Percentiles rank a stretch among this genome's conserved stretches.
Evolutionary conservation across 768 basidiomycete species (phyloP).

Genomic region (Pleurotus tuber-regium): DNA sequence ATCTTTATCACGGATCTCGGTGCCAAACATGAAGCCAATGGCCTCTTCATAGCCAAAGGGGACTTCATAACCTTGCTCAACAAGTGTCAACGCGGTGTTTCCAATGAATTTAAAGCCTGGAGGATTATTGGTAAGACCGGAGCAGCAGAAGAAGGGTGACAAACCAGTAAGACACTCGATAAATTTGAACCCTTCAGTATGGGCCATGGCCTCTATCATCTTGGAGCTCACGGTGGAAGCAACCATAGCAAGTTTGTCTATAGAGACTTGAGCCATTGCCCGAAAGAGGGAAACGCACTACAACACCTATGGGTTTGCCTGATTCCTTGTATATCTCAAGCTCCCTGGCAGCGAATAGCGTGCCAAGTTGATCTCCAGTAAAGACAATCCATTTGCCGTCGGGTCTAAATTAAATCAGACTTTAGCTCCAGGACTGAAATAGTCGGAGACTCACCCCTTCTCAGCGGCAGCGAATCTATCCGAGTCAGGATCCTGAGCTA

Average conservation of each 20-base stretch:
- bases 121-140: no score
- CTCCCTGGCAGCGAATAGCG: slow-evolving; percentile 40
- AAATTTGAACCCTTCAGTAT: slow-evolving; percentile 76
- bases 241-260: slow-evolving; percentile 75
- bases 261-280: not conserved
- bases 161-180: slow-evolving; percentile 82
- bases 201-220: slow-evolving; percentile 80
- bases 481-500: slow-evolving; percentile 89
- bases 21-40: slow-evolving; percentile 88
- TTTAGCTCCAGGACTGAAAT: slow-evolving; percentile 12
- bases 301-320: slow-evolving; percentile 28
- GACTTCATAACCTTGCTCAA: slow-evolving; percentile 63
- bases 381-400: slow-evolving; percentile 66
- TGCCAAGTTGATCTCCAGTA: slow-evolving; percentile 84
- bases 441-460: slow-evolving; percentile 40
- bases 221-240: slow-evolving; percentile 90
- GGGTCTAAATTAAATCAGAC: slow-evolving; percentile 22
- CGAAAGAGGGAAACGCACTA: not conserved
- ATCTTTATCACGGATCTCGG: slow-evolving; percentile 81
- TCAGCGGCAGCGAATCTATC: slow-evolving; percentile 83
- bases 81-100: slow-evolving; percentile 71
- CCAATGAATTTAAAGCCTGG: slow-evolving; percentile 90
- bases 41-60: slow-evolving; percentile 91
- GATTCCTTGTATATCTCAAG: slow-evolving; percentile 41
- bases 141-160: no score